These are phyloP conservation scores for Diaporthe ampelina DNA, from an alignment of 2,329 filamentous ascomycete species.

Conservation along the genomic window DNA sequence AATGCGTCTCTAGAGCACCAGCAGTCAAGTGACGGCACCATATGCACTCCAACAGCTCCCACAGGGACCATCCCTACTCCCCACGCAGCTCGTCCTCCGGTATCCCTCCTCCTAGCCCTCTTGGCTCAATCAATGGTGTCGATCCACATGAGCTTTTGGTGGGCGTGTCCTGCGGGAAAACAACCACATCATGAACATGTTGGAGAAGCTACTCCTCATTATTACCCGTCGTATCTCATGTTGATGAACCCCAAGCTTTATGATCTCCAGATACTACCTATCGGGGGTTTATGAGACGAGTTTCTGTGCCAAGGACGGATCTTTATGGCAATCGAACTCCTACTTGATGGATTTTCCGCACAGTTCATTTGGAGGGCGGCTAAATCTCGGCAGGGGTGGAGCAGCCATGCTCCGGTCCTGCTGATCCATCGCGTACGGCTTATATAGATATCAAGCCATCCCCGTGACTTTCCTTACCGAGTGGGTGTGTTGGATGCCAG, in stretches of 20 bases:
- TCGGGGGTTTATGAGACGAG: slow-evolving; percentile 15
- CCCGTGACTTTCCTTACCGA: slow-evolving; percentile 37
- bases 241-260: slow-evolving; percentile 31
- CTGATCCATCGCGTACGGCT: slow-evolving; percentile 42
- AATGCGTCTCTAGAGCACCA: slow-evolving; percentile 43
- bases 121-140: slow-evolving; percentile 36
- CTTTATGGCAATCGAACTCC: slow-evolving; percentile 3
- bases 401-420: slow-evolving; percentile 35
- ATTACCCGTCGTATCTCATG: slow-evolving; percentile 24
- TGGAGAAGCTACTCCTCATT: neutral
- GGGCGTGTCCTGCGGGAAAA: neutral
- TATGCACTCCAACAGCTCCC: slow-evolving; percentile 39
- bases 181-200: slow-evolving; percentile 16
- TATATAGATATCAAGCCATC: slow-evolving; percentile 40
- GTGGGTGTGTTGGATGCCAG: slow-evolving; percentile 17
- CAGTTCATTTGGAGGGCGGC: slow-evolving; percentile 46
- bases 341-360: slow-evolving; percentile 24
- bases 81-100: slow-evolving; percentile 46
- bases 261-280: neutral
- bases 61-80: slow-evolving; percentile 44
- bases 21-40: slow-evolving; percentile 51
- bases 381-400: slow-evolving; percentile 47
- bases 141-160: slow-evolving; percentile 24
- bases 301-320: slow-evolving; percentile 23
- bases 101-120: slow-evolving; percentile 45